Evolutionary conservation across 345 rosid genomes (phyloP), one percentile per base, ranked within the genome.

Genomic region (Salix udensis): DNA sequence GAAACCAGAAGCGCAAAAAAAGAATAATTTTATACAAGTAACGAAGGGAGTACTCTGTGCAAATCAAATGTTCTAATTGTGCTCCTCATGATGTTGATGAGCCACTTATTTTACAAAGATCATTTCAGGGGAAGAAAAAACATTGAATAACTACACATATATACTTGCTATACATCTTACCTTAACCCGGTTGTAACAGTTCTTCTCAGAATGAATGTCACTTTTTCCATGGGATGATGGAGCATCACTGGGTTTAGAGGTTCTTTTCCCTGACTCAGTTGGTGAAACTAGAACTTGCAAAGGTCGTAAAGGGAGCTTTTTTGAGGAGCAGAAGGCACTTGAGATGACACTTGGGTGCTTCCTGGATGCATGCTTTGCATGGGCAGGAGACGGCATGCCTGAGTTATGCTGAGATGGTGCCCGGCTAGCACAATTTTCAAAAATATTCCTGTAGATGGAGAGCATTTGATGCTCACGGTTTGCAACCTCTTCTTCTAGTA

Each of bases 391-490:
- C 79, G 92, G 86, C 68, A 83, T 75, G 28, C 73, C 68, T 66
- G 97, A 91, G 82, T 65, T 90, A 67, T 91, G 89, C 77, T 80
- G 82, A 53, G 94, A 91, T 80, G 95, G 74, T 11, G 82, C 84
- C 75, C 75, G 88, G 80, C 94, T 94, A 1, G 65, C 78, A 37
- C 89, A 85, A 5, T 90, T 75, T 67, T 91, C 95, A 78, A 91
- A 94, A 65, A 90, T 87, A 78, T 66, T 90, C 76, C 98, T 84
- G 67, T 94, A 94, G 2, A 94, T 82, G 76, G 97, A 81, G 16
- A 94, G 95, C 65, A 94, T 91, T 19, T 89, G 97, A 74, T 92
- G 89, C 82, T 92, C 97, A 0, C 94, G 91, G 79, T 89, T 91
- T 12, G 91, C 77, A 4, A 92, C 97, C 78, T 94, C 97, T 82